These are phyloP conservation scores for Xylariales sp. DNA, from an alignment of 2,329 filamentous ascomycete species.

Conservation along the genomic window DNA sequence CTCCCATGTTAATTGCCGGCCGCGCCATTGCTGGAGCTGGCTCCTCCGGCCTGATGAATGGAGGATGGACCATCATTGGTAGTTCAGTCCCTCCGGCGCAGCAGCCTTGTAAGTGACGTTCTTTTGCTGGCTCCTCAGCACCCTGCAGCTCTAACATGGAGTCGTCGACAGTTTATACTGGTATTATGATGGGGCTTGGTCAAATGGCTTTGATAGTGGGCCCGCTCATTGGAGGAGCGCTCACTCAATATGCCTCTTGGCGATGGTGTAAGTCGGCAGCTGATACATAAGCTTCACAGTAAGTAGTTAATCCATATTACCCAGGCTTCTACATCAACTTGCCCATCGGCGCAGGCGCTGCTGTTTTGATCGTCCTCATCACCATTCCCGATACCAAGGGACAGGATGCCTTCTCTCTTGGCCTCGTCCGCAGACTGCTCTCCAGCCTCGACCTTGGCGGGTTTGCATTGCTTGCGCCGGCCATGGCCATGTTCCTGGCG, in stretches of 20 bases:
- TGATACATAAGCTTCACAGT: too few species aligned
- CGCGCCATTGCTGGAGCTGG: slow-evolving; percentile 41
- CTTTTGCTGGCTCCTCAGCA: too few species aligned
- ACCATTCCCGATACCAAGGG: slow-evolving; percentile 29
- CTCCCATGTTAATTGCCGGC: slow-evolving; percentile 39
- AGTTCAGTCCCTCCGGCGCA: slow-evolving; percentile 28
- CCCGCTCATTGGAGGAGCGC: slow-evolving; percentile 40
- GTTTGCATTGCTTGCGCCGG: slow-evolving; percentile 33
- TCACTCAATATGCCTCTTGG: slow-evolving; percentile 37
- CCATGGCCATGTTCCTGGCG: slow-evolving; percentile 37
- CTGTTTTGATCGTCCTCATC: slow-evolving; percentile 24
- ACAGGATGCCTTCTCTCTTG: slow-evolving; percentile 17
- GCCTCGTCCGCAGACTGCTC: slow-evolving; percentile 16
- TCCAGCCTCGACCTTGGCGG: slow-evolving; percentile 35
- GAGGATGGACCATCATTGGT: slow-evolving; percentile 38
- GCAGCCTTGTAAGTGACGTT: slow-evolving; percentile 19
- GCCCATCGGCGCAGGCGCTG: slow-evolving; percentile 32
- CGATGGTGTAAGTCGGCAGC: slow-evolving; percentile 35
- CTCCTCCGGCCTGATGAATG: slow-evolving; percentile 35
- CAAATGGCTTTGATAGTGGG: slow-evolving; percentile 42
- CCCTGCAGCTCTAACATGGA: too few species aligned
- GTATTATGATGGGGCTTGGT: slow-evolving; percentile 15
- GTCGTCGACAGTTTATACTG: neutral
- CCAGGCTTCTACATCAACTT: slow-evolving; percentile 41
- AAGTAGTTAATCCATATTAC: too few species aligned